These are phyloP conservation scores for Basidiobolus heterosporus DNA, from an alignment of 371 early-diverging fungal genomes.

Conservation along the genomic window DNA sequence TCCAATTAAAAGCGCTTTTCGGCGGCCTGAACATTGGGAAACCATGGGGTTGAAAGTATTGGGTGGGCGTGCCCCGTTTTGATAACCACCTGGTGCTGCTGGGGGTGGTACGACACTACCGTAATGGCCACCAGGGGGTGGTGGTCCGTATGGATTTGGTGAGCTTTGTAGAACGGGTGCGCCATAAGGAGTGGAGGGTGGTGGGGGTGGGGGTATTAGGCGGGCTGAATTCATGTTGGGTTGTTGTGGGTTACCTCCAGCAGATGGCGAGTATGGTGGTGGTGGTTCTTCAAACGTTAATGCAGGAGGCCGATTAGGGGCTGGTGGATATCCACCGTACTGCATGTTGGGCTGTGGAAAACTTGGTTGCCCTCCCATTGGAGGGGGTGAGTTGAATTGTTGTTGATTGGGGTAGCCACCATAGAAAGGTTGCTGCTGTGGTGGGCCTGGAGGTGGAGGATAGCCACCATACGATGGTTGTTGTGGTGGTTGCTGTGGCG, in stretches of 20 bases:
- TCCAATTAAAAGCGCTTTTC: slow-evolving; percentile 76
- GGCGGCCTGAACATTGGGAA: slow-evolving; percentile 60
- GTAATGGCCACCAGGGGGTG: not conserved
- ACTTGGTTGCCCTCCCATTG: too few species aligned
- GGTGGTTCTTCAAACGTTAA: not conserved
- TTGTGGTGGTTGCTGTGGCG: not conserved
- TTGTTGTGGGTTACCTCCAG: too few species aligned
- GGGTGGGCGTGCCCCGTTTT: too few species aligned
- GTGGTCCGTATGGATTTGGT: not conserved
- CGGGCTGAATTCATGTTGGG: too few species aligned
- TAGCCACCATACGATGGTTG: not conserved
- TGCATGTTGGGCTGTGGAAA: not conserved
- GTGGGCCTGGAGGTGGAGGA: not conserved
- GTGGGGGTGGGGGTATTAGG: not conserved
- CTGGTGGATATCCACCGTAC: not conserved
- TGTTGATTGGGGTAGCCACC: not conserved
- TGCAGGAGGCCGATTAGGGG: not conserved
- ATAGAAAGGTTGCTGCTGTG: not conserved
- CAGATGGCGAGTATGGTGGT: not conserved
- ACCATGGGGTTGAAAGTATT: not conserved
- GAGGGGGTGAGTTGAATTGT: not conserved
- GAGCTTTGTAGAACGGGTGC: not conserved
- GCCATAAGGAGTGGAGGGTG: not conserved
- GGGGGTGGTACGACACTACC: not conserved
- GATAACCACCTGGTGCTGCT: not conserved